Evolutionary conservation across 768 basidiomycete species (phyloP).

Genomic region (Collybia sordida): DNA sequence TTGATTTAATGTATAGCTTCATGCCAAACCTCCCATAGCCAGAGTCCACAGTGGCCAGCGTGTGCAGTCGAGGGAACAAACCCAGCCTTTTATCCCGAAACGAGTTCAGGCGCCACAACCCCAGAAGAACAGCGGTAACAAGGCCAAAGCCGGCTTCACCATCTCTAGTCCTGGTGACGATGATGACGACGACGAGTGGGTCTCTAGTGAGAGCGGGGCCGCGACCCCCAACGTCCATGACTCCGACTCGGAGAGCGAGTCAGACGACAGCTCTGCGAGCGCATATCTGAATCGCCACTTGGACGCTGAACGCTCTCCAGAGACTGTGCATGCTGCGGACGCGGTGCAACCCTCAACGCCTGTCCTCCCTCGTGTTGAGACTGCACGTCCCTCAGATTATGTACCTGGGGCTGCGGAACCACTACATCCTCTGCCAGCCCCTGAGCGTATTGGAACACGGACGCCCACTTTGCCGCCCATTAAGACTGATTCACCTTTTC

Average conservation of each 20-base stretch:
- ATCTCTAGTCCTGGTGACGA: slow-evolving; percentile 48
- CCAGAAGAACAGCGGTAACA: slow-evolving; percentile 27
- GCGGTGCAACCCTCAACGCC: slow-evolving; percentile 10
- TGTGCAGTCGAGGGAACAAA: slow-evolving; percentile 31
- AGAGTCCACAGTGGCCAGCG: slow-evolving; percentile 36
- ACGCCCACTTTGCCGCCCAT: slow-evolving; percentile 16
- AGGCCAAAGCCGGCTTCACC: slow-evolving; percentile 55
- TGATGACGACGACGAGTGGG: slow-evolving; percentile 71
- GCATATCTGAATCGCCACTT: slow-evolving; percentile 19
- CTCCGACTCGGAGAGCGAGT: slow-evolving; percentile 43
- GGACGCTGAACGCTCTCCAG: slow-evolving; percentile 11
- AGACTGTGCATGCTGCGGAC: slow-evolving; percentile 6
- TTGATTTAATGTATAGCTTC: slow-evolving; percentile 16
- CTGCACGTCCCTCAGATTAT: slow-evolving; percentile 36
- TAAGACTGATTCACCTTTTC: slow-evolving; percentile 6
- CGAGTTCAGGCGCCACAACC: slow-evolving; percentile 18
- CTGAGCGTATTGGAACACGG: slow-evolving; percentile 6
- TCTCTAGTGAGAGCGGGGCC: slow-evolving; percentile 76
- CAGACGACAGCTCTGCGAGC: slow-evolving; percentile 28
- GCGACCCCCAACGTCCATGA: slow-evolving; percentile 58
- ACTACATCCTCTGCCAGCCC: slow-evolving; percentile 1
- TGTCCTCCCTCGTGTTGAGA: slow-evolving; percentile 31
- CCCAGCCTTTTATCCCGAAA: slow-evolving; percentile 23
- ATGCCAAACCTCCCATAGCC: slow-evolving; percentile 21
- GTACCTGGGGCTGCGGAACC: slow-evolving; percentile 8